phyloP scores from a whole-genome alignment of 2,329 filamentous ascomycete species.

The Exserohilum rostratum region DNA sequence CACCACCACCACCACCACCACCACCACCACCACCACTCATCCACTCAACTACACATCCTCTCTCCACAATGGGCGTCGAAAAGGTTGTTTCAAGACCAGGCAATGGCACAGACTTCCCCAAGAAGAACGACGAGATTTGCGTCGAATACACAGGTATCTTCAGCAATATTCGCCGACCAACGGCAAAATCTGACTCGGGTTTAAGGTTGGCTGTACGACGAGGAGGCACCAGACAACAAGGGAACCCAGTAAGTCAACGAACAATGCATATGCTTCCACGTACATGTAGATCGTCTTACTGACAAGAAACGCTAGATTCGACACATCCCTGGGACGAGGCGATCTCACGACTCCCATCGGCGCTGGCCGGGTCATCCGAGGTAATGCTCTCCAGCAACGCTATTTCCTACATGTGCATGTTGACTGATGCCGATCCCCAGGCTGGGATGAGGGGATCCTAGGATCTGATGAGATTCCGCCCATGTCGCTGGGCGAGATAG shows the following conservation, averaged over 20 bases:
- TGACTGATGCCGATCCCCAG: constrained; percentile 40
- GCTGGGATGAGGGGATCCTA: constrained; percentile 72
- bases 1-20: no score
- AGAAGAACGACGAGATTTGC: constrained; percentile 72
- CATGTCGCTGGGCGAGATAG: constrained; percentile 92
- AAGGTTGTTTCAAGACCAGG: constrained; percentile 71
- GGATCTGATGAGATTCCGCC: constrained; percentile 47
- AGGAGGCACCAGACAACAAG: constrained; percentile 63
- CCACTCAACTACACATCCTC: constrained; percentile 2
- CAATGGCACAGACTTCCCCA: constrained; percentile 64
- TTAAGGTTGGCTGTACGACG: constrained; percentile 73
- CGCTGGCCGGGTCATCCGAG: constrained; percentile 82
- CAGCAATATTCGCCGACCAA: neutral
- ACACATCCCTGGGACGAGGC: constrained; percentile 78
- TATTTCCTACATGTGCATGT: constrained; percentile 9
- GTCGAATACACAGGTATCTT: constrained; percentile 80
- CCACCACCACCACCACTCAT: no score
- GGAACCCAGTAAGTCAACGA: constrained; percentile 70
- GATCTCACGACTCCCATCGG: constrained; percentile 82
- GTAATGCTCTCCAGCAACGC: constrained; percentile 57
- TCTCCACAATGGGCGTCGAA: constrained; percentile 62
- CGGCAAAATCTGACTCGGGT: constrained; percentile 15
- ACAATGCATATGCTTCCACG: constrained; percentile 1
- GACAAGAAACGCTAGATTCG: constrained; percentile 71
- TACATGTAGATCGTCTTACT: constrained; percentile 7